Evolutionary conservation across 169 alveolate species (phyloP).

Genomic region (Cryptosporidium baileyi): DNA sequence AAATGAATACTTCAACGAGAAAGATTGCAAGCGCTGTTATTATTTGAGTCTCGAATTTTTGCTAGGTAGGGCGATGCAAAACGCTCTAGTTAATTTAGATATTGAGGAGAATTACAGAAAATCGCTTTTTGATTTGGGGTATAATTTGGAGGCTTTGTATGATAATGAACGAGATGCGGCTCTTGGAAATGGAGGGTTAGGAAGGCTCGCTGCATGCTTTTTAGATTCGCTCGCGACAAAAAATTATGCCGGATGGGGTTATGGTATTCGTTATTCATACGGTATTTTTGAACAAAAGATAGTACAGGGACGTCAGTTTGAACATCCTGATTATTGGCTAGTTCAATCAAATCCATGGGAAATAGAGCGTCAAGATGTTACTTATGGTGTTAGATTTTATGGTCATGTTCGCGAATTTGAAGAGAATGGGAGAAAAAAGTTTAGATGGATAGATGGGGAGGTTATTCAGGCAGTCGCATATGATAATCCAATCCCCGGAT

Average conservation of each 20-base stretch:
- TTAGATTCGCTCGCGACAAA: slow-evolving; percentile 94
- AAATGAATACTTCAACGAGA: slow-evolving; percentile 83
- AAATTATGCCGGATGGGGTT: slow-evolving; percentile 95
- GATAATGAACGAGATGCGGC: slow-evolving; percentile 96
- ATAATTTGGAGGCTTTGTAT: slow-evolving; percentile 89
- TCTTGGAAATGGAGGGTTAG: slow-evolving; percentile 98
- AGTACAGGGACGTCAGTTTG: slow-evolving; percentile 90
- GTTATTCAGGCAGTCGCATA: slow-evolving; percentile 93
- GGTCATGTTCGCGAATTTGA: slow-evolving; percentile 83
- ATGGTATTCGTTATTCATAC: slow-evolving; percentile 95
- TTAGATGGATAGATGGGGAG: slow-evolving; percentile 92
- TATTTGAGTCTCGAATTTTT: slow-evolving; percentile 92
- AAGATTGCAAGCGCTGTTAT: slow-evolving; percentile 89
- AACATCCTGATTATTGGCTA: slow-evolving; percentile 95
- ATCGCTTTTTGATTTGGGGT: slow-evolving; percentile 89
- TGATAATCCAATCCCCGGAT: slow-evolving; percentile 96
- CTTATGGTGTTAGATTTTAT: slow-evolving; percentile 90
- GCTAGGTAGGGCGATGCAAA: slow-evolving; percentile 92
- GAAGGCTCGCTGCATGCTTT: slow-evolving; percentile 96
- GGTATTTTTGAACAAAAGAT: slow-evolving; percentile 95
- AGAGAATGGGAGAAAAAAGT: slow-evolving; percentile 80
- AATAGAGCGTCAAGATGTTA: slow-evolving; percentile 91
- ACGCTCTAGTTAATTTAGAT: slow-evolving; percentile 89
- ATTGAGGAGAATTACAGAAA: slow-evolving; percentile 87
- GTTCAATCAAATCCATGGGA: slow-evolving; percentile 95